Conservation (phyloP, 371 early-diverging fungal species). For the Rhizomucor miehei region DNA sequence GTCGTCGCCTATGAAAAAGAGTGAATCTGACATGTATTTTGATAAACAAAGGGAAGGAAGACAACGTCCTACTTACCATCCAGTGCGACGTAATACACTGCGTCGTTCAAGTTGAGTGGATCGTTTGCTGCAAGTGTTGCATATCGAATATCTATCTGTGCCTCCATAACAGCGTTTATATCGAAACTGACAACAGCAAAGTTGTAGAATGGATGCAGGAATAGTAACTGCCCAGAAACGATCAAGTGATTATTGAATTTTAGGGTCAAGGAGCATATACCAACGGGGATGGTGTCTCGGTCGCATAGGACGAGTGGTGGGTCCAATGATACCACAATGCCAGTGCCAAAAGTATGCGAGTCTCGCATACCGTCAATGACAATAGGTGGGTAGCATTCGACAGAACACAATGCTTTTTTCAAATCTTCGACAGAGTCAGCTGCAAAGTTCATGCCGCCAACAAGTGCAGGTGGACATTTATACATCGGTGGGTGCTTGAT, state of each 20-base stretch:
- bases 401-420: constrained; percentile 46
- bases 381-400: constrained; percentile 71
- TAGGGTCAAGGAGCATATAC: constrained; percentile 69
- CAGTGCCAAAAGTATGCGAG: constrained; percentile 70
- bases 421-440: constrained; percentile 10
- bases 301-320: constrained; percentile 76
- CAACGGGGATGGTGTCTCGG: constrained; percentile 77
- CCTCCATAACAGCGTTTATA: constrained; percentile 51
- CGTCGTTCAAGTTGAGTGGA: constrained; percentile 58
- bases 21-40: no score
- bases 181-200: constrained; percentile 79
- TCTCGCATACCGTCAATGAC: constrained; percentile 69
- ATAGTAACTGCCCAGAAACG: constrained; percentile 67
- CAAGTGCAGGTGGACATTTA: no score
- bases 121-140: constrained; percentile 46
- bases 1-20: constrained; percentile 25
- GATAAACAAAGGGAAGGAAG: no score
- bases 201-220: constrained; percentile 83
- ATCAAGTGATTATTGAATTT: constrained; percentile 80
- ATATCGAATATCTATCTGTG: constrained; percentile 54
- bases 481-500: no score
- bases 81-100: constrained; percentile 66
- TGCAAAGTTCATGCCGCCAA: constrained; percentile 19
- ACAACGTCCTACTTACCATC: constrained; percentile 19
- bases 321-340: constrained; percentile 72